Base-by-base conservation (phyloP, 176 grass and related monocot species). In the Eleusine indica region DNA sequence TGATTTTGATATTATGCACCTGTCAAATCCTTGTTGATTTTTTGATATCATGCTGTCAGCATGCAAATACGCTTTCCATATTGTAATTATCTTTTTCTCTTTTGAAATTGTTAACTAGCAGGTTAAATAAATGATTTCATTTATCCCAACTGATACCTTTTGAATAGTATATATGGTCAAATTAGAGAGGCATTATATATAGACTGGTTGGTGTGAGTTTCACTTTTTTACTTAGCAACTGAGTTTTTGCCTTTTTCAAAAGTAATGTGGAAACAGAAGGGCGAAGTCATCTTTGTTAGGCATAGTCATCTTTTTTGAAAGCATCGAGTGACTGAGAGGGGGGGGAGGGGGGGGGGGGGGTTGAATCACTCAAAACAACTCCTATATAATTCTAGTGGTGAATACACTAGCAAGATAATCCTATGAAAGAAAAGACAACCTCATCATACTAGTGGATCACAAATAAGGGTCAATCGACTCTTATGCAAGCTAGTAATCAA, bases 211-310 rank as follows among this genome's bases (percentile, higher is more conserved):
- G 18, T 67, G 30, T 28, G 70, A 67, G 5, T 66, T 73, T 0
- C 67, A 28, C 72, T 86, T 66, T 21, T 82, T 88, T 1, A 82
- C 78, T 68, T 64, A 68, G 38, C 15, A 73, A 82, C 65, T 71
- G 21, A 58, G 19, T 73, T 35, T 4, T 56, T 48, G 30, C 72
- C 25, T 70, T 81, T 56, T 30, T 21, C 72, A 60, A 78, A 89
- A 69, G 11, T 57, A 21, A 57, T 7, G 54, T 10, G 69, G 25
- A 76, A 57, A 76, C 37, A 70, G 17, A 16, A 82, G 9, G 6
- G 28, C 12, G 14, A 70, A 38, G 5, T 25, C 21, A n/a, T 38
- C 29, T 22, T 66, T 67, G 13, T 82, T 82, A 70, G 51, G 3
- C 29, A 2, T 66, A 85, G 52, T 25, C 17, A 62, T 3, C 65